Evolutionary conservation across 257 asterid genomes (phyloP), one percentile per base, ranked within the genome.

Genomic region (Ligustrum vulgare): DNA sequence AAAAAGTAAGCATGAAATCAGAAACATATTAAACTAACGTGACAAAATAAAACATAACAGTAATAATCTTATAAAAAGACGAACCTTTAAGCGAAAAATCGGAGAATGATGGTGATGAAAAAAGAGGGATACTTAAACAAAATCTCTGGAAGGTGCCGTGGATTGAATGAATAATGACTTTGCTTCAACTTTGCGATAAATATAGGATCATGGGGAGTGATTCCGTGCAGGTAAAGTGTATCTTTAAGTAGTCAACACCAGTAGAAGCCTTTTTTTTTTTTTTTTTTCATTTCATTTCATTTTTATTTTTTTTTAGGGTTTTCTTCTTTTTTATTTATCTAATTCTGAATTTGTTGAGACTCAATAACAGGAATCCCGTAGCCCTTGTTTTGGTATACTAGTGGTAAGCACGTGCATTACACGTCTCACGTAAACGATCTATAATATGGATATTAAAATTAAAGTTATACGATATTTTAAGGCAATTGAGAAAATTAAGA

Each of bases 141-240:
- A 64, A 22, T 51, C 22, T 51, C 25, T 41, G 75, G 22, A 51
- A 72, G 13, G 11, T 43, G 18, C 5, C 12, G 62, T 47, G 68
- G 71, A 72, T 72, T 56, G 78, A 84, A 76, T 75, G 78, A 80
- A 69, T 31, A 75, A 81, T 39, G 84, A 64, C 72, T 71, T 83
- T 74, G 82, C 76, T 43, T 67, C 54, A 58, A 72, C 82, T 75
- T 80, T 63, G 80, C 5, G 49, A 28, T 28, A 28, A 28, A 28
- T 28, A 28, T 28, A 28, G 31, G 31, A 47, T 3, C 15, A 47
- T 47, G 58, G 58, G 58, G 20, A 47, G 16, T 47, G 22, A 13
- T 47, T 15, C 22, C 7, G 20, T 16, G 58, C 16, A 13, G 22
- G 15, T 16, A 28, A 3, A 47, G 58, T 47, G 58, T 13, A 16